Conservation (phyloP, 1,139 yeast genomes). For the Candida glucosophila region DNA sequence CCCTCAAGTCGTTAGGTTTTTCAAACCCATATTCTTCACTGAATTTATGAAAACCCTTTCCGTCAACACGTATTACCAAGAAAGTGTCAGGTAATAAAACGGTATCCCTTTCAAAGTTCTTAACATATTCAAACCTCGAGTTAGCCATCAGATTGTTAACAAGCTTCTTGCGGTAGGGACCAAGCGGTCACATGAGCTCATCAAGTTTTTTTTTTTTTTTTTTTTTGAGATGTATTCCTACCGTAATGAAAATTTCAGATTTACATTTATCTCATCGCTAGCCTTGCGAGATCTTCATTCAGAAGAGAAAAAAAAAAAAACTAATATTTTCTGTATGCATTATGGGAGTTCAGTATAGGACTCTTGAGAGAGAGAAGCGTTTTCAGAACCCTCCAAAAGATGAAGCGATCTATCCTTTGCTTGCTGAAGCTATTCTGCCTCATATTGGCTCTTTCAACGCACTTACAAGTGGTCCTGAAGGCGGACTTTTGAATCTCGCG, state of each 20-base stretch:
- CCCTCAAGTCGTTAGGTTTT: slow-evolving; percentile 81
- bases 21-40: slow-evolving; percentile 63
- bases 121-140: slow-evolving; percentile 79
- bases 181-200: slow-evolving; percentile 6
- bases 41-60: slow-evolving; percentile 87
- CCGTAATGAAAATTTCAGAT: slow-evolving; percentile 1
- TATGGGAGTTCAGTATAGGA: slow-evolving; percentile 56
- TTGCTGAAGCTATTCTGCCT: slow-evolving; percentile 85
- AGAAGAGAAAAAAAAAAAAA: slow-evolving; percentile 1
- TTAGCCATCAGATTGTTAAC: slow-evolving; percentile 50
- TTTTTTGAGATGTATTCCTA: slow-evolving; percentile 3
- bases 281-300: not conserved
- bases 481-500: slow-evolving; percentile 78
- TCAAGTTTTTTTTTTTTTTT: slow-evolving; percentile 6
- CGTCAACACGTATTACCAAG: slow-evolving; percentile 83
- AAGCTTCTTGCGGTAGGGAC: too few relatives aligned
- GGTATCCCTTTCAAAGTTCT: slow-evolving; percentile 68
- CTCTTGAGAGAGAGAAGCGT: slow-evolving; percentile 80
- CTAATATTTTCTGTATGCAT: slow-evolving; percentile 1
- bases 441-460: slow-evolving; percentile 97
- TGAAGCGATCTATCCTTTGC: slow-evolving; percentile 62
- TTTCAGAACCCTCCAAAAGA: slow-evolving; percentile 87
- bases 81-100: slow-evolving; percentile 70
- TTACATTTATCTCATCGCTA: not conserved
- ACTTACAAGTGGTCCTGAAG: slow-evolving; percentile 76